Evolutionary conservation across 2,329 filamentous ascomycete species (phyloP), one percentile per base, ranked within the genome.

Genomic region (Phialemoniopsis sp.): DNA sequence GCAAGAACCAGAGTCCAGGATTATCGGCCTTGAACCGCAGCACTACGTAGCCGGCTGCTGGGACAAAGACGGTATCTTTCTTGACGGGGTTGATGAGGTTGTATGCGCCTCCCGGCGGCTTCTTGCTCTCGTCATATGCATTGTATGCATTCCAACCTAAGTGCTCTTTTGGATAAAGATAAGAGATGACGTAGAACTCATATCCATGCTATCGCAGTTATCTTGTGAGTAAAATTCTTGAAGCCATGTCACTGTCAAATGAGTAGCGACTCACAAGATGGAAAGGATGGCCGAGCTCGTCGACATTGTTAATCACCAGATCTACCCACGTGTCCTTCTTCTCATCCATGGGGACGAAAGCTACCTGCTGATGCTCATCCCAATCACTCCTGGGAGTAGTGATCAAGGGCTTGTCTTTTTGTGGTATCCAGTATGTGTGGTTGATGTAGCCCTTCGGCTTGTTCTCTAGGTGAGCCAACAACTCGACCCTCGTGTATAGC

Each of bases 1-100:
- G 63, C 49, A 66, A 54, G 28, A 64, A 42, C 63, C 64, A 67
- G 44, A 3, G 70, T 68, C 49, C 70, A 0, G 64, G 64, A 40
- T 68, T 68, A 38, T 66, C 60, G 5, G 29, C n/a, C 13, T 29
- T 12, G 16, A 38, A 31, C 36, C 36, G 14, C n/a, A 38, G 29
- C 15, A 38, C 36, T 13, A 21, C 36, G 21, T 38, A 38, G 13
- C 36, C 36, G n/a, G 15, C 18, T 6, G 26, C 36, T 5, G 36
- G 28, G 21, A 38, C 18, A 32, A 17, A 31, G 7, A 38, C 29
- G 8, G 18, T 38, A 15, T 38, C 36, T 19, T 38, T 38, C 15
- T 30, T 38, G 15, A 26, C 8, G 5, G 36, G 36, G 17, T 32
- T 38, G 6, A n/a, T n/a, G 8, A 18, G 12, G 29, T 38, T 38